Evolutionary conservation across 179 eudicot genomes (phyloP), one percentile per base, ranked within the genome.

Genomic region (Vitellaria paradoxa): DNA sequence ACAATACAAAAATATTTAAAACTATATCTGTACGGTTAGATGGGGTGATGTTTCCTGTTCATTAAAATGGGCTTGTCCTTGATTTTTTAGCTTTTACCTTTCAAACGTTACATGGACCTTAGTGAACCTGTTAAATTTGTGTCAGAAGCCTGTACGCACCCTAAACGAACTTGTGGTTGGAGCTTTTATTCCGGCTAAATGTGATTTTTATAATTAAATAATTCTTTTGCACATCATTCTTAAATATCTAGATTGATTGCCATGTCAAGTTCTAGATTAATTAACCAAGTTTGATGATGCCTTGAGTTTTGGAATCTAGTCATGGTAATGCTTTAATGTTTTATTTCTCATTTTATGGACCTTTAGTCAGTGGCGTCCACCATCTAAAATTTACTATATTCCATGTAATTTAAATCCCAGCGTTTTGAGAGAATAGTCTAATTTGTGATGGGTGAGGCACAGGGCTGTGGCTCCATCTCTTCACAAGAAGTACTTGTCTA

Each of bases 391-490:
- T 67, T 20, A 7, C 4, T 64, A 15, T 30, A n/a, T 4, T 21
- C 67, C 11, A 20, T 59, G 15, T 45, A 73, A 21, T 20, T n/a
- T 73, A 9, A 15, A 57, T 60, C 20, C 45, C 55, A 62, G 75
- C 56, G 66, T 65, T 82, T 69, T 83, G 74, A 81, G 76, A 70
- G 72, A 76, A 61, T 70, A 81, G 75, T 81, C 81, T 81, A 80
- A 83, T 77, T 85, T 81, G 77, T 89, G 74, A 81, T 88, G 93
- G 99, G 99, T 88, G 61, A 91, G 99, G 88, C 92, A 98, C 84
- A 93, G 98, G 90, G 99, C 99, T 75, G 98, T 96, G 77, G 95
- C 93, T 89, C 99, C 98, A 81, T 96, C 99, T 10, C 98, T 93
- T 81, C 99, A 96, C 89, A 96, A 87, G 88, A 96, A 81, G 79